Evolutionary conservation across 2,329 filamentous ascomycete species (phyloP).

Genomic region (Polytolypa hystricis): DNA sequence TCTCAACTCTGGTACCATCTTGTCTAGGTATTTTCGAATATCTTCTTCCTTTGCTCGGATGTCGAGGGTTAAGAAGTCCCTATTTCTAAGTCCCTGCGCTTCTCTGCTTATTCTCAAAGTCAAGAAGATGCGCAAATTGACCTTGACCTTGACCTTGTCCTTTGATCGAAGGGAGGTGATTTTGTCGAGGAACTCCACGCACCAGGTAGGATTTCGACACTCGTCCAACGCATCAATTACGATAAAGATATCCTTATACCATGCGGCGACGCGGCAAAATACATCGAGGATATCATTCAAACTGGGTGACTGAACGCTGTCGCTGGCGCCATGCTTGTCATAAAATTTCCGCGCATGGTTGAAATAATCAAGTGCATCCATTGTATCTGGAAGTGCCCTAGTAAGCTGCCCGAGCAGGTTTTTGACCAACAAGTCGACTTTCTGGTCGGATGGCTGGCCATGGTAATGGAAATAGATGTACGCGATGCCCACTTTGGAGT

Average conservation of each 20-base stretch:
- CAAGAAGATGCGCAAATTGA: too few species aligned
- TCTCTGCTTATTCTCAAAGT: neutral
- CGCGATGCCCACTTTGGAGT: neutral
- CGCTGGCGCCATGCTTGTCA: conserved; percentile 1
- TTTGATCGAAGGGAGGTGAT: neutral
- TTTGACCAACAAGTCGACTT: conserved; percentile 1
- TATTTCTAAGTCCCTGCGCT: neutral
- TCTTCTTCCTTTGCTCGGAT: conserved; percentile 2
- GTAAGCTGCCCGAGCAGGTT: conserved; percentile 1
- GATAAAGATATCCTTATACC: conserved; percentile 6
- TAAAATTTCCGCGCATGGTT: conserved; percentile 6
- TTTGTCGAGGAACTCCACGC: conserved; percentile 1
- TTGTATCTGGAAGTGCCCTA: neutral
- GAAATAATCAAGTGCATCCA: conserved; percentile 1
- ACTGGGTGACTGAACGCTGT: conserved; percentile 4
- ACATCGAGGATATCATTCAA: conserved; percentile 4
- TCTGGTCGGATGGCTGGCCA: neutral
- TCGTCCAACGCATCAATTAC: conserved; percentile 13
- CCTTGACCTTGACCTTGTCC: neutral
- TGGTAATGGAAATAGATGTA: conserved; percentile 3
- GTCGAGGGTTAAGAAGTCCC: neutral
- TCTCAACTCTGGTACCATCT: conserved; percentile 4
- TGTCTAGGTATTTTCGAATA: conserved; percentile 7
- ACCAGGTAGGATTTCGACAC: neutral
- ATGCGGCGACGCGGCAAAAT: neutral